Evolutionary conservation across 2,329 filamentous ascomycete genomes (phyloP).

Genomic region (Fusarium pseudonygamai): DNA sequence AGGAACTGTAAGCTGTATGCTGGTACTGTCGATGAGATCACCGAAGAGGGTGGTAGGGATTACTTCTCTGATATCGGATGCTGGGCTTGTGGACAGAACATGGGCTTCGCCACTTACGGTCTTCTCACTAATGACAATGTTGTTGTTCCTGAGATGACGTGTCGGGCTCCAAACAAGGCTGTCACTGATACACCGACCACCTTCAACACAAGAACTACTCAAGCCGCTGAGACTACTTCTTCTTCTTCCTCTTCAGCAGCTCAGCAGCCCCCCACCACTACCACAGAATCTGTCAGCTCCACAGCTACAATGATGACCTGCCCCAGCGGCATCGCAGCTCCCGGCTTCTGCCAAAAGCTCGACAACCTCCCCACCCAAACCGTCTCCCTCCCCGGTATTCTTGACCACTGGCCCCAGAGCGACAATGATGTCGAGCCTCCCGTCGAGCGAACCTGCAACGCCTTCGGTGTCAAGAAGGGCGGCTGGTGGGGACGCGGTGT

Average conservation of each 20-base stretch:
- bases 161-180: background rate
- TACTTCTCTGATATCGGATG: constrained; percentile 7
- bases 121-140: background rate
- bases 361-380: background rate
- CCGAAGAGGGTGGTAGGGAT: background rate
- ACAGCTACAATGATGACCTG: background rate
- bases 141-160: background rate
- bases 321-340: background rate
- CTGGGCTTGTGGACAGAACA: constrained; percentile 12
- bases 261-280: background rate
- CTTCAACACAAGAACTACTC: background rate
- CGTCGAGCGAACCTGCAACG: background rate
- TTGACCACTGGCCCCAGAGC: background rate
- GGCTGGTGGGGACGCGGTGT: background rate
- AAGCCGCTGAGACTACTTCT: background rate
- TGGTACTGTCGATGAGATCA: background rate
- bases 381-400: background rate
- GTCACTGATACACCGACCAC: background rate
- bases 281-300: background rate
- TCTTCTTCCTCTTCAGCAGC: background rate
- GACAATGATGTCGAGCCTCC: background rate
- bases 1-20: background rate
- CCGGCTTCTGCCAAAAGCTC: background rate
- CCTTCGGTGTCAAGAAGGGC: constrained; percentile 1
- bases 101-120: constrained; percentile 1